Evolutionary conservation across 495 filamentous ascomycete genomes (phyloP).

Genomic region (Podospora comata): DNA sequence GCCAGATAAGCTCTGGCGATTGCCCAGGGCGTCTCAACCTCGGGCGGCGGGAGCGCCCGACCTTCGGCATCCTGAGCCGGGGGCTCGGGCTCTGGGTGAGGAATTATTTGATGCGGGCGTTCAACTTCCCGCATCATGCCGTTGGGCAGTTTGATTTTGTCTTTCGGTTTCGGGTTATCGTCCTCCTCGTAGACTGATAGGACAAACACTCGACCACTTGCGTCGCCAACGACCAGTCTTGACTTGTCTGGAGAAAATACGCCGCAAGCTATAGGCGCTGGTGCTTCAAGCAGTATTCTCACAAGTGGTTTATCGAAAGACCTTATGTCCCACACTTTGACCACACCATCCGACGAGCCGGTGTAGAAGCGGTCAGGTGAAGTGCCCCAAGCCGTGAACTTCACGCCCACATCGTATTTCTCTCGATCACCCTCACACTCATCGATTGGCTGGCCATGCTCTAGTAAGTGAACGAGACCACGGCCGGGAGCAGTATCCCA

Average conservation of each 20-base stretch:
- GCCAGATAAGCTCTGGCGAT: slow-evolving; percentile 28
- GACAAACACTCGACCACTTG: slow-evolving; percentile 67
- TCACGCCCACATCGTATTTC: slow-evolving; percentile 73
- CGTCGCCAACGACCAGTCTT: slow-evolving; percentile 72
- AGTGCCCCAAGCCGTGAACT: slow-evolving; percentile 75
- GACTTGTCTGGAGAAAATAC: slow-evolving; percentile 70
- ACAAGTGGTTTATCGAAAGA: slow-evolving; percentile 55
- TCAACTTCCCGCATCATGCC: slow-evolving; percentile 22
- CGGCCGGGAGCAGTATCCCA: slow-evolving; percentile 69
- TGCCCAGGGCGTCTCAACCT: slow-evolving; percentile 25
- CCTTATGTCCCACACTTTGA: slow-evolving; percentile 81
- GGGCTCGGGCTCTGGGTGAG: slow-evolving; percentile 42
- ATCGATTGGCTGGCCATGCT: slow-evolving; percentile 66
- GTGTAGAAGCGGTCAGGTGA: slow-evolving; percentile 72
- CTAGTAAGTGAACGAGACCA: slow-evolving; percentile 60
- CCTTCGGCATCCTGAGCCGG: slow-evolving; percentile 30
- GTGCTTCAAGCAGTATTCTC: slow-evolving; percentile 51
- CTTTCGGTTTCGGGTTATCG: slow-evolving; percentile 16
- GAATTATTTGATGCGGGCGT: slow-evolving; percentile 42
- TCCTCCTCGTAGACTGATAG: slow-evolving; percentile 51
- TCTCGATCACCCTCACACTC: slow-evolving; percentile 61
- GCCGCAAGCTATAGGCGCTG: slow-evolving; percentile 58
- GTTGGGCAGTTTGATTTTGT: slow-evolving; percentile 26
- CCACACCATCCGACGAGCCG: slow-evolving; percentile 82
- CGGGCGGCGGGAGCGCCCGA: not conserved